A percentile compares a stretch with the other conserved stretches of the same genome.
Conservation (phyloP, 805 yeast species). For the Sugiyamaella lignohabitans region DNA sequence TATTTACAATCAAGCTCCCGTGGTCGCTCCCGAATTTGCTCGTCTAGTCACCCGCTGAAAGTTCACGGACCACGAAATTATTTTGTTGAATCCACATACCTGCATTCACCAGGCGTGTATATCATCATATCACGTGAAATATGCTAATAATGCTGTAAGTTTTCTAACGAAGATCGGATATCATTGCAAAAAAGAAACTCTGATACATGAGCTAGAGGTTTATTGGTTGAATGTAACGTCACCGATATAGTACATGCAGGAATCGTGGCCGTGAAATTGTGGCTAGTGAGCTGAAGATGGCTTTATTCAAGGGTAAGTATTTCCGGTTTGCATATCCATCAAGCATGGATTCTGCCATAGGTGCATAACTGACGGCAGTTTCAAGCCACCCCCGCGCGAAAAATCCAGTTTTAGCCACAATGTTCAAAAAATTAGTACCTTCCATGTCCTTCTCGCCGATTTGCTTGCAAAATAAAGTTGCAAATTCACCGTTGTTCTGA, state of each 20-base stretch:
- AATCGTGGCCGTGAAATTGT: too few relatives aligned
- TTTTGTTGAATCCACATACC: neutral
- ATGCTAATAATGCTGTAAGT: neutral
- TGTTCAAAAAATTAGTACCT: too few relatives aligned
- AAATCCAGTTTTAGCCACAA: too few relatives aligned
- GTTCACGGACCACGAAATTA: neutral
- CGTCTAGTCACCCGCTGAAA: neutral
- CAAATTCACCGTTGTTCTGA: too few relatives aligned
- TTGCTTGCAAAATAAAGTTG: too few relatives aligned
- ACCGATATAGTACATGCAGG: too few relatives aligned
- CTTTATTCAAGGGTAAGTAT: too few relatives aligned
- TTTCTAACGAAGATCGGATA: neutral
- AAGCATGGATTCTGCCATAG: neutral
- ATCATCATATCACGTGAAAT: neutral
- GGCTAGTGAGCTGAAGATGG: neutral
- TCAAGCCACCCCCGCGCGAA: constrained; percentile 1
- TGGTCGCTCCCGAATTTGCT: neutral
- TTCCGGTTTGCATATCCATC: too few relatives aligned
- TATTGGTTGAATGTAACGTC: neutral
- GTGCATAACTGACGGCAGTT: neutral
- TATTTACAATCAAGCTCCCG: neutral
- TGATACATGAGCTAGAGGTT: neutral
- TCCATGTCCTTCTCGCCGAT: too few relatives aligned
- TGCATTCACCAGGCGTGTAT: neutral
- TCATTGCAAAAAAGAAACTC: neutral